These are phyloP conservation scores for Sugiyamaella paludigena DNA, from an alignment of 1,139 yeast species.

Conservation along the genomic window DNA sequence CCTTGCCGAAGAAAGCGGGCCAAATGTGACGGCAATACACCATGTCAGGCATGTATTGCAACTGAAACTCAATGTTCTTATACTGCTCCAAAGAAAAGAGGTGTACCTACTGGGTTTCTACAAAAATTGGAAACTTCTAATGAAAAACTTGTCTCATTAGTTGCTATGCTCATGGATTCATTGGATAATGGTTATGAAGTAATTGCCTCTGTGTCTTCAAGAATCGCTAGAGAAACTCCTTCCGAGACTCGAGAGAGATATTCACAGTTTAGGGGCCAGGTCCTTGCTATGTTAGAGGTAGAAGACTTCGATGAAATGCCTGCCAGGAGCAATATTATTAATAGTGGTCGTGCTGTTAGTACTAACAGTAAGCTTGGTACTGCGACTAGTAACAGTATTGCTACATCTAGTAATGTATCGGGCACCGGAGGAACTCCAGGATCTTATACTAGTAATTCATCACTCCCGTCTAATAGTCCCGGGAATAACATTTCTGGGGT, in stretches of 20 bases:
- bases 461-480: background rate
- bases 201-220: background rate
- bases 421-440: background rate
- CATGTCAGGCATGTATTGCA: constrained; percentile 13
- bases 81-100: constrained; percentile 16
- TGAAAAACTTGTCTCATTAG: constrained; percentile 12
- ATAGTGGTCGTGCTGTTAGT: background rate
- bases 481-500: background rate
- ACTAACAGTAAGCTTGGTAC: constrained; percentile 1
- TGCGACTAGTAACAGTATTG: background rate
- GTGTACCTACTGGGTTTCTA: constrained; percentile 16
- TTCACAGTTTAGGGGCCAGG: constrained; percentile 1
- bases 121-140: constrained; percentile 15
- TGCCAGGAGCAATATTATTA: background rate
- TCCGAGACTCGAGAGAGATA: constrained; percentile 7
- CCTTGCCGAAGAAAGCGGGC: constrained; percentile 15
- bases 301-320: constrained; percentile 14
- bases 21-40: constrained; percentile 13
- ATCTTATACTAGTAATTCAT: background rate
- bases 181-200: constrained; percentile 7
- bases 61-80: constrained; percentile 10
- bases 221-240: constrained; percentile 2
- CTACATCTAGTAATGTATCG: background rate
- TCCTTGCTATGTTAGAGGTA: constrained; percentile 9
- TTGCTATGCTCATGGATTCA: constrained; percentile 8